These are phyloP conservation scores for Saccharum officinarum DNA, from an alignment of 176 grass and related monocot genomes.

Conservation along the genomic window DNA sequence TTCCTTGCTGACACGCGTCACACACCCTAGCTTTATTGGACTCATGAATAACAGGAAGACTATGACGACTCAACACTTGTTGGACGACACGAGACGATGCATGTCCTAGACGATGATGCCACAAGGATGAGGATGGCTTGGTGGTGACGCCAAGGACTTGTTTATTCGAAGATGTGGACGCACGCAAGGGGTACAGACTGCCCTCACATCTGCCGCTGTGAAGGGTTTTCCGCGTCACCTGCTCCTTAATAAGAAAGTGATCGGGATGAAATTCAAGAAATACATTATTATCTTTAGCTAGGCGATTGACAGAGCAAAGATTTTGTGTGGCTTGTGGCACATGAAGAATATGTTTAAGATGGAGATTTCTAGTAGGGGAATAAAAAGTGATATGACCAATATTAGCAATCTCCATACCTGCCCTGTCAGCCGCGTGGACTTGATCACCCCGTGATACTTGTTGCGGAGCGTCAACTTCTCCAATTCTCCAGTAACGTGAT, in stretches of 20 bases:
- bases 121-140: not conserved
- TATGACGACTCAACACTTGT: not conserved
- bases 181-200: not conserved
- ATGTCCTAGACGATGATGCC: not conserved
- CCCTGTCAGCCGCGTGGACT: not conserved
- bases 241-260: not conserved
- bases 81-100: not conserved
- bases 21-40: not conserved
- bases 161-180: too few species aligned
- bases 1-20: not conserved
- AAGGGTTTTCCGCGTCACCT: not conserved
- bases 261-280: not conserved
- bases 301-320: not conserved
- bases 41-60: not conserved
- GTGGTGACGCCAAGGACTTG: rapidly evolving
- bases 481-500: too few species aligned
- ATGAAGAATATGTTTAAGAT: not conserved
- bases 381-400: not conserved
- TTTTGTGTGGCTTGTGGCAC: not conserved
- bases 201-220: not conserved
- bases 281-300: not conserved
- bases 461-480: too few species aligned
- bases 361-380: not conserved
- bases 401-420: not conserved
- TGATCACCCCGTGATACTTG: too few species aligned